A percentile compares a stretch with the other conserved stretches of the same genome.
Evolutionary conservation across 805 yeast genomes (phyloP).

Genomic region (Nakazawaea populi): DNA sequence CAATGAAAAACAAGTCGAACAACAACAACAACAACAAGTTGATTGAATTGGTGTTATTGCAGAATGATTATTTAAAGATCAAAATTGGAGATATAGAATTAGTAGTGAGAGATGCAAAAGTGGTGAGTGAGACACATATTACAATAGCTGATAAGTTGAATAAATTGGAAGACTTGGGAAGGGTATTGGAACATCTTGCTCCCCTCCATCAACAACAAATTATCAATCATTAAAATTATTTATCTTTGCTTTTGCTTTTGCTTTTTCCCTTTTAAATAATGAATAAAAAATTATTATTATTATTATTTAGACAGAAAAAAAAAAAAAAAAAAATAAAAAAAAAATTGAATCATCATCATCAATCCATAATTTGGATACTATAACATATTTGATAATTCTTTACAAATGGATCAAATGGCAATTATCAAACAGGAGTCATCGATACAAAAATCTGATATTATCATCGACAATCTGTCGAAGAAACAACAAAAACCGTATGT

Average conservation of each 20-base stretch:
- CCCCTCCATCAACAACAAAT: too few species aligned
- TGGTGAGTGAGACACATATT: neutral
- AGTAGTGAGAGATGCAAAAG: neutral
- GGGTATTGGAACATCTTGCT: neutral
- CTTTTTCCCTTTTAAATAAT: too few species aligned
- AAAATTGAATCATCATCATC: too few species aligned
- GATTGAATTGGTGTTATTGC: neutral
- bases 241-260: too few species aligned
- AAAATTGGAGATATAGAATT: neutral
- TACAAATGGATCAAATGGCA: neutral
- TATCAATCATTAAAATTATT: too few species aligned
- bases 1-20: neutral
- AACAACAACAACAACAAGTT: neutral
- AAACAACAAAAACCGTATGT: conserved; percentile 8
- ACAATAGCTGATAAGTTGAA: conserved; percentile 1
- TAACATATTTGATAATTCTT: neutral
- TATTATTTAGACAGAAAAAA: too few species aligned
- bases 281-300: too few species aligned
- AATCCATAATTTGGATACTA: neutral
- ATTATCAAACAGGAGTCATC: neutral
- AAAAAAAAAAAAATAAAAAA: too few species aligned
- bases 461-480: neutral
- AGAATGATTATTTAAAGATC: neutral
- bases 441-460: neutral
- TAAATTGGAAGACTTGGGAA: conserved; percentile 1